Conservation (phyloP, 148 eudicot species). For the Chenopodium album region DNA sequence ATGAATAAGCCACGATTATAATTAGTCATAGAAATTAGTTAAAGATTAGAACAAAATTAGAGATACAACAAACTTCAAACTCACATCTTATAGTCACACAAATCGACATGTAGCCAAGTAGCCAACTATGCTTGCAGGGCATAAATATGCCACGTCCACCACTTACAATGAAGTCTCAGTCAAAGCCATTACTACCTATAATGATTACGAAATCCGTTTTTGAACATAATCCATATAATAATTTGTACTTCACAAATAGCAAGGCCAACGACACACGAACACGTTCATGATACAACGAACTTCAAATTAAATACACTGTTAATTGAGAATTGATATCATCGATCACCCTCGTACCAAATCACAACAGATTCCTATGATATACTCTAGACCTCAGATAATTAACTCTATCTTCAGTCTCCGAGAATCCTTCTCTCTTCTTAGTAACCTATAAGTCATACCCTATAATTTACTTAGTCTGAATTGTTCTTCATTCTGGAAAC, state of each 20-base stretch:
- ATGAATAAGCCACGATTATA: too few relatives aligned
- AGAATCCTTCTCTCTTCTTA: not conserved
- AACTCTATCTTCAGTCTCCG: not conserved
- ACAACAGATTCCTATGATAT: not conserved
- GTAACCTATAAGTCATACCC: not conserved
- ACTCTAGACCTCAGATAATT: not conserved
- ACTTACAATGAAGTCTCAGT: not conserved
- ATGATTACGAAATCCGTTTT: not conserved
- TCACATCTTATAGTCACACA: not conserved
- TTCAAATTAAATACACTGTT: not conserved
- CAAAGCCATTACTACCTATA: not conserved
- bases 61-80: not conserved
- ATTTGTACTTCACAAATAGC: too few relatives aligned
- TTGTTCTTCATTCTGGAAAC: not conserved
- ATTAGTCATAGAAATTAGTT: too few relatives aligned
- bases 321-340: not conserved
- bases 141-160: not conserved
- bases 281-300: too few relatives aligned
- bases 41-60: too few relatives aligned
- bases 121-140: not conserved
- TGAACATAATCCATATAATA: too few relatives aligned
- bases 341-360: not conserved
- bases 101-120: not conserved
- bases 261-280: too few relatives aligned
- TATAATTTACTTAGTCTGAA: too few relatives aligned